A percentile compares a stretch with the other conserved stretches of the same genome.
phyloP scores from a whole-genome alignment of 1,284 basidiomycete genomes.

The Inonotus hispidus region DNA sequence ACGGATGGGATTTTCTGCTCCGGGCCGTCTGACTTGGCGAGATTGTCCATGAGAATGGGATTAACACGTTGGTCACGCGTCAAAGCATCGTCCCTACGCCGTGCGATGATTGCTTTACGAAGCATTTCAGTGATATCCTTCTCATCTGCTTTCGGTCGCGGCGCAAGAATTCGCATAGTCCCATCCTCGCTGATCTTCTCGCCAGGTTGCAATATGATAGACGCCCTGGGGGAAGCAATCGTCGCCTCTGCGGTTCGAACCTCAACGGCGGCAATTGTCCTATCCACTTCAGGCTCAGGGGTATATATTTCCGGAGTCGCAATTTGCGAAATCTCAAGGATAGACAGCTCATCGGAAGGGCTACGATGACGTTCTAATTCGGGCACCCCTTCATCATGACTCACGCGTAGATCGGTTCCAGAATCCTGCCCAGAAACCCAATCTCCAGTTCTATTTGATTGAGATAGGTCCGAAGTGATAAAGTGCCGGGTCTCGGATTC shows the following conservation, averaged over 20 bases:
- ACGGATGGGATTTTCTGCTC: slow-evolving; percentile 19
- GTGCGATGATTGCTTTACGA: slow-evolving; percentile 53
- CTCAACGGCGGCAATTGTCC: slow-evolving; percentile 1
- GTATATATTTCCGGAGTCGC: slow-evolving; percentile 6
- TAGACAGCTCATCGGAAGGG: neutral
- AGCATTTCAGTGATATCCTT: slow-evolving; percentile 52
- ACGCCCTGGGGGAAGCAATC: slow-evolving; percentile 1
- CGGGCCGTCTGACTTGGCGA: slow-evolving; percentile 35
- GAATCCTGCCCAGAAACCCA: neutral
- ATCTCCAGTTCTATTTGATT: neutral
- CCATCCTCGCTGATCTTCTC: slow-evolving; percentile 2
- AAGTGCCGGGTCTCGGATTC: neutral
- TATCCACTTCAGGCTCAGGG: slow-evolving; percentile 8
- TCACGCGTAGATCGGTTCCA: neutral
- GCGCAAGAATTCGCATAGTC: slow-evolving; percentile 1
- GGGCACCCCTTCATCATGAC: neutral
- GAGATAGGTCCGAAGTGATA: neutral
- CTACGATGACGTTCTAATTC: neutral
- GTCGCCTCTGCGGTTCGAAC: neutral
- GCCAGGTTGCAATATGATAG: neutral
- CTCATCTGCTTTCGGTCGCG: slow-evolving; percentile 27
- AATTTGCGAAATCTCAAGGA: neutral
- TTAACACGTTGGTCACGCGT: slow-evolving; percentile 54
- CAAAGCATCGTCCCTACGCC: slow-evolving; percentile 53
- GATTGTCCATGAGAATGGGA: slow-evolving; percentile 58